Percentiles rank a stretch among this genome's conserved stretches.
Conservation (phyloP, 2,329 filamentous ascomycete species). For the Paecilomyces sp. region DNA sequence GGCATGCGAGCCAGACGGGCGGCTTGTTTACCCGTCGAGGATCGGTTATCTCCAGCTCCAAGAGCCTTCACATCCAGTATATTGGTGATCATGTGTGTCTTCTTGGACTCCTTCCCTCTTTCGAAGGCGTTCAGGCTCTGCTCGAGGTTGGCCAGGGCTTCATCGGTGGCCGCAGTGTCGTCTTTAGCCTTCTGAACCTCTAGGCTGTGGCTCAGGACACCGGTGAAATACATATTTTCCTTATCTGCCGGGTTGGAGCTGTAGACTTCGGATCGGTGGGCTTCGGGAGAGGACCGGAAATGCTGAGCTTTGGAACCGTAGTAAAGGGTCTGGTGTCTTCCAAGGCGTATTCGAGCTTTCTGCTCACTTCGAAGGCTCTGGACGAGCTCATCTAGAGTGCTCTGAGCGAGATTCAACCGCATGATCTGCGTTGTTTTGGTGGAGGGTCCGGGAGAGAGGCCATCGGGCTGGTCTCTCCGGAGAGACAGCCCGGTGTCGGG, state of each 20-base stretch:
- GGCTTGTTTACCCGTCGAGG: slow-evolving; percentile 21
- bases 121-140: slow-evolving; percentile 53
- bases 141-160: slow-evolving; percentile 53
- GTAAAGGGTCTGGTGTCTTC: slow-evolving; percentile 48
- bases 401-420: slow-evolving; percentile 39
- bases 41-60: slow-evolving; percentile 25
- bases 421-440: slow-evolving; percentile 36
- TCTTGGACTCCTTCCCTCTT: slow-evolving; percentile 55
- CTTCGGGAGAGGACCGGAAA: slow-evolving; percentile 47
- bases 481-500: slow-evolving; percentile 36
- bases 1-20: slow-evolving; percentile 21
- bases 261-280: slow-evolving; percentile 54
- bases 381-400: slow-evolving; percentile 39
- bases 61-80: slow-evolving; percentile 31
- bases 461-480: slow-evolving; percentile 20
- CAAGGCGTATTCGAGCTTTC: slow-evolving; percentile 39
- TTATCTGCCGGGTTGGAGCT: slow-evolving; percentile 32
- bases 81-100: slow-evolving; percentile 35
- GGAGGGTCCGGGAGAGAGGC: slow-evolving; percentile 16
- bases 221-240: slow-evolving; percentile 48
- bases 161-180: slow-evolving; percentile 50
- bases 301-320: slow-evolving; percentile 51
- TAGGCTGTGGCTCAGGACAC: slow-evolving; percentile 51
- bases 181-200: slow-evolving; percentile 49
- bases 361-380: slow-evolving; percentile 35